A percentile compares a stretch with the other conserved stretches of the same genome.
phyloP scores from a whole-genome alignment of 2,329 filamentous ascomycete genomes.

The Sarocladium oryzae region DNA sequence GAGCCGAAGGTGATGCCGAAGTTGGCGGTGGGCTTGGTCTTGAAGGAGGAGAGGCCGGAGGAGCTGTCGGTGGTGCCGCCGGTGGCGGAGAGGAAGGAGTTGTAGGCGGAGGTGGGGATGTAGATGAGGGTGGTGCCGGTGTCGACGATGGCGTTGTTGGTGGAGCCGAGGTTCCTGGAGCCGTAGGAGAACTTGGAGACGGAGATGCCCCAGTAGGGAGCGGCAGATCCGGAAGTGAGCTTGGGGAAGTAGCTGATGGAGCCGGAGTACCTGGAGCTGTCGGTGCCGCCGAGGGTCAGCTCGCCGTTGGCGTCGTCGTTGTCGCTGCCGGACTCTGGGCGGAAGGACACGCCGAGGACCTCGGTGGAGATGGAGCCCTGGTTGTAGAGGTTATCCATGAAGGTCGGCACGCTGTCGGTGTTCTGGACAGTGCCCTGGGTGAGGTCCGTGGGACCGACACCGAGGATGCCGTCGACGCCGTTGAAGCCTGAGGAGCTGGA shows the following conservation, averaged over 20 bases:
- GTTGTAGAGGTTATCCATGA: conserved; percentile 28
- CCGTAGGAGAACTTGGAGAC: conserved; percentile 19
- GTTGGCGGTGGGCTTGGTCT: conserved; percentile 21
- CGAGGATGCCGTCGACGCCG: conserved; percentile 32
- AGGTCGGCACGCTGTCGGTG: conserved; percentile 25
- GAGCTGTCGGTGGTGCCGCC: conserved; percentile 18
- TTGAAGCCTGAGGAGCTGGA: conserved; percentile 27
- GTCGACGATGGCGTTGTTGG: conserved; percentile 18
- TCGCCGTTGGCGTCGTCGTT: conserved; percentile 18
- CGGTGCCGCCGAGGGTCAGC: conserved; percentile 18
- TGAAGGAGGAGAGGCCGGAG: conserved; percentile 19
- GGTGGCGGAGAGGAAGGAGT: conserved; percentile 20
- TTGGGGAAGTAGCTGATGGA: conserved; percentile 16
- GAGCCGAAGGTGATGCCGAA: conserved; percentile 22
- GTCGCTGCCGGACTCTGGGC: conserved; percentile 19
- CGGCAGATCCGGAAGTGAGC: conserved; percentile 12
- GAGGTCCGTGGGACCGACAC: conserved; percentile 34
- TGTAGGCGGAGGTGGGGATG: conserved; percentile 20
- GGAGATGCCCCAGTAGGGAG: conserved; percentile 19
- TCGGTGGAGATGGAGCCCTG: conserved; percentile 21
- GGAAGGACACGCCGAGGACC: conserved; percentile 23
- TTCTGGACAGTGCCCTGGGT: conserved; percentile 31
- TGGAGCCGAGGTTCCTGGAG: conserved; percentile 14
- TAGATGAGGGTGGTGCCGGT: conserved; percentile 22
- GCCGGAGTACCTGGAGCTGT: conserved; percentile 16